Conservation (phyloP, 768 basidiomycete genomes). For the Suillus paluster region DNA sequence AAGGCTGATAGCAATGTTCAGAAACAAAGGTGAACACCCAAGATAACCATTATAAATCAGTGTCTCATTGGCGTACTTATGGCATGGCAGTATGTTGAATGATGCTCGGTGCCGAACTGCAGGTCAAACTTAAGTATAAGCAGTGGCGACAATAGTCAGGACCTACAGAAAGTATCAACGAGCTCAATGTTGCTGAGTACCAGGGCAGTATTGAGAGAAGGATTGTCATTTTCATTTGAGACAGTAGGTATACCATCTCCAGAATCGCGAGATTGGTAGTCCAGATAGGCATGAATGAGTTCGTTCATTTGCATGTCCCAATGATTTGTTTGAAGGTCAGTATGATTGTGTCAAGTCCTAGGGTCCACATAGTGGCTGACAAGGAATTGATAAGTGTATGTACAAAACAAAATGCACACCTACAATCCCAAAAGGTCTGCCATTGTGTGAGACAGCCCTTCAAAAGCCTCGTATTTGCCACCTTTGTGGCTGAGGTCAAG, state of each 20-base stretch:
- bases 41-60: slow-evolving; percentile 26
- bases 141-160: neutral
- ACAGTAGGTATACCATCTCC: slow-evolving; percentile 7
- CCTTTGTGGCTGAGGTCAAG: slow-evolving; percentile 10
- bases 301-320: slow-evolving; percentile 18
- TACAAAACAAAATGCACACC: neutral
- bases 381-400: neutral
- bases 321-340: slow-evolving; percentile 23
- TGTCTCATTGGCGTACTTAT: slow-evolving; percentile 19
- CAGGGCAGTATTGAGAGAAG: neutral
- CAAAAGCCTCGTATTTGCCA: neutral
- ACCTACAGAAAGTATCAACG: slow-evolving; percentile 5
- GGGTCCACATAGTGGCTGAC: neutral
- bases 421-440: neutral
- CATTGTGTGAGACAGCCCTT: neutral
- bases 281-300: slow-evolving; percentile 12
- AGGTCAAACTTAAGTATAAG: neutral
- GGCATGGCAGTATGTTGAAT: neutral
- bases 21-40: slow-evolving; percentile 20
- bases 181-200: slow-evolving; percentile 1
- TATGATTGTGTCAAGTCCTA: slow-evolving; percentile 11
- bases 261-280: slow-evolving; percentile 1
- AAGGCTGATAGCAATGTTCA: slow-evolving; percentile 21
- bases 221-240: neutral
- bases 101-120: neutral